Base-by-base conservation (phyloP, 495 filamentous ascomycete species). In the Symbiotaphrina buchneri region DNA sequence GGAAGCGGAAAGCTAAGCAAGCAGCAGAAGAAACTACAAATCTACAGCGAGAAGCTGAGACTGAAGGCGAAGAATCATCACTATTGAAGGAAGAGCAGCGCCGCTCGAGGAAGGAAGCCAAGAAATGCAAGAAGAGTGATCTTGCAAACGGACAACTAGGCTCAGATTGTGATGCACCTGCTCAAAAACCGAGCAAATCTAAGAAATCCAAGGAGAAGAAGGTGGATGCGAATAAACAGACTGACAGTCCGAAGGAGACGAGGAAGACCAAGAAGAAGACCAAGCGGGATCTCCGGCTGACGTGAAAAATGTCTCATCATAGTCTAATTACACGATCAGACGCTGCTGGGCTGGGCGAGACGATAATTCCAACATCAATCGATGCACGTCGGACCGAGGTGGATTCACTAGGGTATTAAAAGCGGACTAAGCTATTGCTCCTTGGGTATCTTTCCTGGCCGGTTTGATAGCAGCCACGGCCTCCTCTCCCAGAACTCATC, bases 401-500 rank as follows among this genome's bases (percentile, higher is more conserved):
- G 22, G 8, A 25, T 25, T 13, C 7, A 25, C 22, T 8, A 13
- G 13, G 8, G 13, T 25, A 7, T 13, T 25, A 25, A 13, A 25
- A 7, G 7, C 7, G 22, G 13, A 8, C 16, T 10, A 27, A 32
- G 19, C 22, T 44, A 55, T 27, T 48, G 51, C 45, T 70, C 53
- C 28, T 58, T 62, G 3, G 69, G 68, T 32, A 74, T 50, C 43
- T 66, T 74, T 7, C 73, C 71, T 15, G 74, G 67, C 42, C 70
- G 76, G 33, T 73, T 70, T 10, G 68, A 75, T 32, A 94, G 48
- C 35, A 97, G 64, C 79, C 84, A 93, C 5, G 83, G 81, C 42
- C 77, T 58, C 41, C 59, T 57, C 36, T 76, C 63, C 87, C 85
- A 97, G 49, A 97, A 95, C 5, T 76, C 74, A 53, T 94, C 77